Conservation (phyloP, 345 rosid genomes). For the Populus euphratica region DNA sequence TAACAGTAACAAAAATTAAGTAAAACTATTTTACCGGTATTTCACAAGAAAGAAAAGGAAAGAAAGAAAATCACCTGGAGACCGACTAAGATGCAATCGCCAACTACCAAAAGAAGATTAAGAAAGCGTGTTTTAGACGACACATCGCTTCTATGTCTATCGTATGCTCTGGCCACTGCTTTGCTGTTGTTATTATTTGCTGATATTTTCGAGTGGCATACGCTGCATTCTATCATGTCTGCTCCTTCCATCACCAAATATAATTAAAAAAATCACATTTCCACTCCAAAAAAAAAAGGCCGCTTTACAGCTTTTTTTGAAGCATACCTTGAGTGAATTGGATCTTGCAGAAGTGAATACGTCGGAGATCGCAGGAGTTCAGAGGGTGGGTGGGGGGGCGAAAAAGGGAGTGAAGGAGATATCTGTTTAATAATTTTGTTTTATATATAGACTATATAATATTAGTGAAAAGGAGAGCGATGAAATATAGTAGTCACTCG, state of each 20-base stretch:
- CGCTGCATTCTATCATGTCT: conserved; percentile 82
- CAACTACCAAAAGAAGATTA: conserved; percentile 68
- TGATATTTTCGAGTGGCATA: conserved; percentile 65
- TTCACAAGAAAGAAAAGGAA: background rate
- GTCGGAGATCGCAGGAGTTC: background rate
- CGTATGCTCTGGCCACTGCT: conserved; percentile 61
- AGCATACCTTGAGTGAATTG: background rate
- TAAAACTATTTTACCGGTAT: no score
- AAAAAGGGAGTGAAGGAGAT: background rate
- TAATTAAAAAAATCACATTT: background rate
- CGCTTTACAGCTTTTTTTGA: no score
- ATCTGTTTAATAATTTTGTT: background rate
- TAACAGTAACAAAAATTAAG: background rate
- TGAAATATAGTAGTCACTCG: no score
- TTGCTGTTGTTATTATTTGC: conserved; percentile 28
- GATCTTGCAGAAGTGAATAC: background rate
- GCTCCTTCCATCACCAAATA: conserved; percentile 17
- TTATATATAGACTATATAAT: no score
- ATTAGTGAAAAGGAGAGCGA: no score
- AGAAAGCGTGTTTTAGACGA: conserved; percentile 73
- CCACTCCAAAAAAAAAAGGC: background rate
- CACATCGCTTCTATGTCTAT: conserved; percentile 51
- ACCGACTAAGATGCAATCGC: conserved; percentile 92
- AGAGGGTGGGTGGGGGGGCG: no score
- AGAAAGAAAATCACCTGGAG: conserved; percentile 55